Conservation (phyloP, 2,329 filamentous ascomycete species). For the Trichoderma koningiopsis region DNA sequence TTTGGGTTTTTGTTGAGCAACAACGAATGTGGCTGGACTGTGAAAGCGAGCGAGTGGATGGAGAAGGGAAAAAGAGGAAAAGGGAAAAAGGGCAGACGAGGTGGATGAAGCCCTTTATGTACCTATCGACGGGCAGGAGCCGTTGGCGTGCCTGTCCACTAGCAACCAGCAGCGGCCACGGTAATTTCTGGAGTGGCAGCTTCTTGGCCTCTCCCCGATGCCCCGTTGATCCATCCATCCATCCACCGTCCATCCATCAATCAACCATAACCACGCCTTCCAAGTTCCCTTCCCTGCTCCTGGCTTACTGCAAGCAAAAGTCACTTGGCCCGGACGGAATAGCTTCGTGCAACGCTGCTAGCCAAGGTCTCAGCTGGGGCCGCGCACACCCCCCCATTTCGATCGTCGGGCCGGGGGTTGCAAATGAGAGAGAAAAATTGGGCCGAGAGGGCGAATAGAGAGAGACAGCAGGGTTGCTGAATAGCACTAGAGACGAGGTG, state of each 20-base stretch:
- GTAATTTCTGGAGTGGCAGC: neutral
- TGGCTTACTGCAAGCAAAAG: neutral
- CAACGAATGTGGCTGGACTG: conserved; percentile 38
- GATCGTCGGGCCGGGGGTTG: conserved; percentile 26
- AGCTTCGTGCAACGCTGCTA: conserved; percentile 2
- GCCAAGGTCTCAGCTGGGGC: conserved; percentile 27
- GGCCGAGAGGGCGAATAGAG: conserved; percentile 23
- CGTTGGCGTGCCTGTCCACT: neutral
- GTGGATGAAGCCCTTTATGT: conserved; percentile 38
- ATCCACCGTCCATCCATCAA: neutral
- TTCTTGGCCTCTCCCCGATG: neutral
- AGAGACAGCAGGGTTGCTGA: neutral
- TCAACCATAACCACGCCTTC: neutral
- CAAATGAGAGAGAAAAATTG: conserved; percentile 16
- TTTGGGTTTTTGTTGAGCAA: conserved; percentile 29
- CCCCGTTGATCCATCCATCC: neutral
- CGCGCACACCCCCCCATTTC: conserved; percentile 23
- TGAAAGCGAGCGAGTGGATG: conserved; percentile 35
- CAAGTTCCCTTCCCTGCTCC: conserved; percentile 4
- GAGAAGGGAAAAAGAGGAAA: conserved; percentile 29
- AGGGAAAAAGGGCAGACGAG: conserved; percentile 8
- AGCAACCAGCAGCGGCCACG: neutral
- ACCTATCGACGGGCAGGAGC: conserved; percentile 23
- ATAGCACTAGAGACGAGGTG: neutral
- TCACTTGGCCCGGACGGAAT: neutral